Percentiles rank a stretch among this genome's conserved stretches.
Evolutionary conservation across 164 flowering plant genomes (phyloP).

Genomic region (Nymphaea colorata): DNA sequence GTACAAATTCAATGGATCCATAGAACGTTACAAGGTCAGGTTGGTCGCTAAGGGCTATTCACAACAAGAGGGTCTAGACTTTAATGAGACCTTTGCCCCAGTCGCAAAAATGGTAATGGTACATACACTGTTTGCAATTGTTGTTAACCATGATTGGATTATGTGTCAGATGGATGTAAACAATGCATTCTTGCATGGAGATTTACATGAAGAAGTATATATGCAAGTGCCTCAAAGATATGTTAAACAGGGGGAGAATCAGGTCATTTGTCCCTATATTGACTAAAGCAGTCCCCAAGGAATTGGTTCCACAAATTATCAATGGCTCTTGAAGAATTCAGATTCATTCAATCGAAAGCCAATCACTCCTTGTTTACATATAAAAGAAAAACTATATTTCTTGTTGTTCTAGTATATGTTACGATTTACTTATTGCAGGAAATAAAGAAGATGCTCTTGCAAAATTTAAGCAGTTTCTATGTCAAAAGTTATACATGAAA

Average conservation of each 20-base stretch:
- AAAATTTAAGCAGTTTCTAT: background rate
- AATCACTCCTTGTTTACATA: background rate
- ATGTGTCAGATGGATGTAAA: background rate
- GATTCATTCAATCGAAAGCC: background rate
- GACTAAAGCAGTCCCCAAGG: conserved; percentile 2
- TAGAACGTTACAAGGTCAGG: background rate
- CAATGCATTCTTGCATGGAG: background rate
- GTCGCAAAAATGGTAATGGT: background rate
- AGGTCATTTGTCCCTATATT: background rate
- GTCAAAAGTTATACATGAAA: background rate
- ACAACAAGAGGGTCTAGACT: background rate
- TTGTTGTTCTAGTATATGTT: background rate
- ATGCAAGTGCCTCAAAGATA: background rate
- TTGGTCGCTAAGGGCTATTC: background rate
- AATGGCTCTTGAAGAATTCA: background rate
- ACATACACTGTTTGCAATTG: background rate
- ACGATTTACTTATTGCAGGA: background rate
- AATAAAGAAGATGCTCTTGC: background rate
- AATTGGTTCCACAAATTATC: background rate
- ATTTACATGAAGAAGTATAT: background rate
- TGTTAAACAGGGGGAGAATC: background rate
- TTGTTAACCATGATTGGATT: background rate
- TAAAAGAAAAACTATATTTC: background rate
- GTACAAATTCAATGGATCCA: background rate
- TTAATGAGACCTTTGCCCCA: background rate